These are phyloP conservation scores for Grosmannia serpens DNA, from an alignment of 2,329 filamentous ascomycete species.

Conservation along the genomic window DNA sequence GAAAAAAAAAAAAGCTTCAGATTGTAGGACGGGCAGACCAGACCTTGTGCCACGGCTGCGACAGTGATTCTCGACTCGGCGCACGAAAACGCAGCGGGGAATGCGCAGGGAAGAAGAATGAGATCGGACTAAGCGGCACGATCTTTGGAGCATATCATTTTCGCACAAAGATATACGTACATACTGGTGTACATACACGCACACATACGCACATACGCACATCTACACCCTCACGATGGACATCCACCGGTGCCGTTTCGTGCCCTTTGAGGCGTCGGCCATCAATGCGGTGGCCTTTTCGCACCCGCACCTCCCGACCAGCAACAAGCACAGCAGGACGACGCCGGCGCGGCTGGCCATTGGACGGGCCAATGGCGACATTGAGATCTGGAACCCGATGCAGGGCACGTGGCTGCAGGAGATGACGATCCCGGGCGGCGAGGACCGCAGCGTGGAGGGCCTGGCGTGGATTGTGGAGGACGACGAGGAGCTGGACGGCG, in stretches of 20 bases:
- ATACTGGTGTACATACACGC: background rate
- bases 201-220: constrained; percentile 2
- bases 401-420: constrained; percentile 83
- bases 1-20: background rate
- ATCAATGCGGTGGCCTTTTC: constrained; percentile 96
- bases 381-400: constrained; percentile 93
- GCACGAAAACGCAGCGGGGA: background rate
- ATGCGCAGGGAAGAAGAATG: background rate
- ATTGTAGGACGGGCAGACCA: background rate
- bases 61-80: background rate
- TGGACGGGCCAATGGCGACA: constrained; percentile 86
- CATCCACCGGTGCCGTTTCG: constrained; percentile 92
- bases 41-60: background rate
- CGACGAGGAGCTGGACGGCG: constrained; percentile 54
- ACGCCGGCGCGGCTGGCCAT: constrained; percentile 68
- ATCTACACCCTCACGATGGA: constrained; percentile 50
- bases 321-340: constrained; percentile 36
- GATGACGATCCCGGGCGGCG: constrained; percentile 69
- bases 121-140: background rate
- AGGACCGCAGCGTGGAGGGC: constrained; percentile 79
- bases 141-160: too few relatives aligned
- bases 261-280: constrained; percentile 79
- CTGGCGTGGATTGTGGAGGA: constrained; percentile 86
- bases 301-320: constrained; percentile 44
- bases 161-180: background rate